Evolutionary conservation across 2,329 filamentous ascomycete genomes (phyloP).

Genomic region (Penicillium sp.): DNA sequence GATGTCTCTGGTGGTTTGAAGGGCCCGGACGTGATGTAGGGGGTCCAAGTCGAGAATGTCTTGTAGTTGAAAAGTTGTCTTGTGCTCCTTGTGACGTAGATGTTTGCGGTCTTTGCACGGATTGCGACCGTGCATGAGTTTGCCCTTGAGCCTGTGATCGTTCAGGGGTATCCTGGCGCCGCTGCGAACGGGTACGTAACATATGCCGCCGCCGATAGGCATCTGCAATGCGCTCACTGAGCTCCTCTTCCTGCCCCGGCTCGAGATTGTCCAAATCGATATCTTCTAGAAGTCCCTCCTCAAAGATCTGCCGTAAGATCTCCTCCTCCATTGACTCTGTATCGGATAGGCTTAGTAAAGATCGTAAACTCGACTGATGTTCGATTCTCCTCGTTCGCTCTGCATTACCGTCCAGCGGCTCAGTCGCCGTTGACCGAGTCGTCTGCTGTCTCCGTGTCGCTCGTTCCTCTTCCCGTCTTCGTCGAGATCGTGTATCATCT

Average conservation of each 20-base stretch:
- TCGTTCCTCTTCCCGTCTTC: constrained; percentile 41
- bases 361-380: constrained; percentile 87
- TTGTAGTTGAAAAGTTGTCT: constrained; percentile 35
- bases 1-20: constrained; percentile 38
- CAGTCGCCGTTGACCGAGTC: constrained; percentile 19
- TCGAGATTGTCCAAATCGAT: constrained; percentile 89
- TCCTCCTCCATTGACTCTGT: constrained; percentile 81
- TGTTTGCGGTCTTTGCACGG: constrained; percentile 30
- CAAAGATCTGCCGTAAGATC: constrained; percentile 85
- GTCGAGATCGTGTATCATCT: constrained; percentile 44
- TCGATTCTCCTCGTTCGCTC: constrained; percentile 68
- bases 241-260: constrained; percentile 80
- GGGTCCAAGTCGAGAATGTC: constrained; percentile 42
- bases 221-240: constrained; percentile 88
- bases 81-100: constrained; percentile 25
- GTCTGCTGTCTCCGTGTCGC: constrained; percentile 33
- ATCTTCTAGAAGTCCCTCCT: constrained; percentile 84
- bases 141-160: constrained; percentile 37
- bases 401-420: constrained; percentile 28
- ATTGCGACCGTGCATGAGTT: constrained; percentile 37
- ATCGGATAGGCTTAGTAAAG: constrained; percentile 79
- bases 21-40: constrained; percentile 27
- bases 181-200: constrained; percentile 44
- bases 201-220: constrained; percentile 78
- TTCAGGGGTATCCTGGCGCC: constrained; percentile 42